These are phyloP conservation scores for Aureobasidium sp. DNA, from an alignment of 2,329 filamentous ascomycete genomes.

Conservation along the genomic window DNA sequence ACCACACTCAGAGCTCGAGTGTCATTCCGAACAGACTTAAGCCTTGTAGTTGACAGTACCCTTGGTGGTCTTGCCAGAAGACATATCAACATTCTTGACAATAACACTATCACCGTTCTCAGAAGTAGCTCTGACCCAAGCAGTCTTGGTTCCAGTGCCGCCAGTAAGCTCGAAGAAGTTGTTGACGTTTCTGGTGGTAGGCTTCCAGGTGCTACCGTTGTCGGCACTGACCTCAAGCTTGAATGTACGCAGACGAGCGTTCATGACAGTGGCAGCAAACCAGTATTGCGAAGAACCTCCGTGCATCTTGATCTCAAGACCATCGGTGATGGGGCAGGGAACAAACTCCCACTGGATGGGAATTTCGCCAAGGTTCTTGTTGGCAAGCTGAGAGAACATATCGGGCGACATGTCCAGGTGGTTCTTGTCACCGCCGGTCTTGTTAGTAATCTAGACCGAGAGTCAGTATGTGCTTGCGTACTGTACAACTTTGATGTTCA, in stretches of 20 bases:
- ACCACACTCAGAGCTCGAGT: background rate
- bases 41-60: conserved; percentile 4
- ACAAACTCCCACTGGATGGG: conserved; percentile 39
- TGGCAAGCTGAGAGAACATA: conserved; percentile 18
- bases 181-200: conserved; percentile 45
- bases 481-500: background rate
- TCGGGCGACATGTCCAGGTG: conserved; percentile 18
- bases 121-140: conserved; percentile 20
- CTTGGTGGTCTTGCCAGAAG: background rate
- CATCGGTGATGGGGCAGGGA: conserved; percentile 45
- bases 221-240: conserved; percentile 56
- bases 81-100: conserved; percentile 21
- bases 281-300: conserved; percentile 45
- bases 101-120: conserved; percentile 18
- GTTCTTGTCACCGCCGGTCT: conserved; percentile 17
- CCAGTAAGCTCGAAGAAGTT: conserved; percentile 25
- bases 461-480: background rate
- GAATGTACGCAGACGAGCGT: conserved; percentile 51
- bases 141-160: conserved; percentile 19
- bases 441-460: conserved; percentile 6
- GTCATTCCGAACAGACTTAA: background rate
- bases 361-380: conserved; percentile 15
- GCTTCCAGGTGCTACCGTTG: conserved; percentile 51
- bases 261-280: conserved; percentile 60
- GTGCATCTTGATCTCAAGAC: conserved; percentile 49